These are phyloP conservation scores for Naegleria fowleri DNA, from an alignment of 208 protist genomes.

Conservation along the genomic window DNA sequence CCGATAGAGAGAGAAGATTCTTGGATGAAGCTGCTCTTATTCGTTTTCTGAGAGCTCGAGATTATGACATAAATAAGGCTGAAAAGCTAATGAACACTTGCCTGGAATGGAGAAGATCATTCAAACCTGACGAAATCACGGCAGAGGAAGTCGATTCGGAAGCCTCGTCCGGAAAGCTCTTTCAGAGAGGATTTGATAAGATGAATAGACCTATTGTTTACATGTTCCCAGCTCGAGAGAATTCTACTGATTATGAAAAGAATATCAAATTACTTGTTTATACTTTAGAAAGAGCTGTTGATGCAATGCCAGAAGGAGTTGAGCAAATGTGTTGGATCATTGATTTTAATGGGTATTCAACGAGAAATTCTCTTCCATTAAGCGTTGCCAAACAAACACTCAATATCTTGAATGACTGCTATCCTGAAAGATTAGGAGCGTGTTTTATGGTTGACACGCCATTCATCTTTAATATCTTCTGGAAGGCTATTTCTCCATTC, in stretches of 20 bases:
- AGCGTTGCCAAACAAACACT: neutral
- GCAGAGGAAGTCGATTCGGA: neutral
- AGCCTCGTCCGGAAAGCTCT: conserved; percentile 21
- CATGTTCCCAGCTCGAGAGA: conserved; percentile 20
- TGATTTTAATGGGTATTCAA: conserved; percentile 17
- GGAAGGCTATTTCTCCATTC: conserved; percentile 58
- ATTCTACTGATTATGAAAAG: neutral
- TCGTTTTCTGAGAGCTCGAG: conserved; percentile 21
- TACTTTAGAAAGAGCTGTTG: conserved; percentile 17
- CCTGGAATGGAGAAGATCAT: conserved; percentile 25
- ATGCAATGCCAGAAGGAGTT: neutral
- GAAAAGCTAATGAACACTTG: neutral
- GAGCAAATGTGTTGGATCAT: neutral
- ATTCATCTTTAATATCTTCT: conserved; percentile 63
- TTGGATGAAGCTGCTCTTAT: neutral
- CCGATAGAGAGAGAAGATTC: neutral
- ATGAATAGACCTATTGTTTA: neutral
- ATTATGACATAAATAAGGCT: conserved; percentile 2
- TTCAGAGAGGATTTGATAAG: conserved; percentile 15
- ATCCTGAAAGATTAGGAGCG: conserved; percentile 68
- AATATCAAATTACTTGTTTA: conserved; percentile 26
- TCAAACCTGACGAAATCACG: conserved; percentile 18
- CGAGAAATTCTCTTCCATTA: neutral
- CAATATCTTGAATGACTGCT: conserved; percentile 61
- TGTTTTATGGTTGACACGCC: conserved; percentile 71